Evolutionary conservation across 2,329 filamentous ascomycete species (phyloP).

Genomic region (Cercospora sp.): DNA sequence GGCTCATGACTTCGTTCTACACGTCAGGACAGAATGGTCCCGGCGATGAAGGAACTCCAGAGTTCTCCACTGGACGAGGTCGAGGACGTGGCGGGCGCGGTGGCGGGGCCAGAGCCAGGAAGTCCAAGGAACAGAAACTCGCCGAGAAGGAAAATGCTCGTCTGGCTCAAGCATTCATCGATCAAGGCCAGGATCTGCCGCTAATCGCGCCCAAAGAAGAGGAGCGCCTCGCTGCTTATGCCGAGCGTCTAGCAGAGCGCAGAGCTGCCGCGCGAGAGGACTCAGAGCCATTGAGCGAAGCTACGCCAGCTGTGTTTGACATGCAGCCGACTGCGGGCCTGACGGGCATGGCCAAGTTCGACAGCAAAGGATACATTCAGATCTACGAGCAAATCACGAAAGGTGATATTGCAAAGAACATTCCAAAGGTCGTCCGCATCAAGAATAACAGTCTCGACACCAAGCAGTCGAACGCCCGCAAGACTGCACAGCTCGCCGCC

Average conservation of each 20-base stretch:
- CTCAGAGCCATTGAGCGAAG: constrained; percentile 60
- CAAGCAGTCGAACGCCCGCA: constrained; percentile 93
- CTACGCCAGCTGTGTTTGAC: constrained; percentile 32
- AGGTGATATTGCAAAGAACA: constrained; percentile 80
- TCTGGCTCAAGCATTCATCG: constrained; percentile 79
- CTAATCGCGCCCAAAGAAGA: constrained; percentile 61
- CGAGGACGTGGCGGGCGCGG: constrained; percentile 47
- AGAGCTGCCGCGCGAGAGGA: constrained; percentile 39
- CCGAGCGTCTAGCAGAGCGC: constrained; percentile 18
- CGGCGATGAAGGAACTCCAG: constrained; percentile 35
- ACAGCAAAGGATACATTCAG: constrained; percentile 73
- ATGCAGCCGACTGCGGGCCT: constrained; percentile 36
- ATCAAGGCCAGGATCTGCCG: constrained; percentile 73
- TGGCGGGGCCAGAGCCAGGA: constrained; percentile 69
- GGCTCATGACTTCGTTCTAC: constrained; percentile 80
- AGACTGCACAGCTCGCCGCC: constrained; percentile 92
- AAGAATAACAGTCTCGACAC: constrained; percentile 82
- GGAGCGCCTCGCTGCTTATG: constrained; percentile 47
- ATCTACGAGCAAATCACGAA: constrained; percentile 98
- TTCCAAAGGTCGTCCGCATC: constrained; percentile 87
- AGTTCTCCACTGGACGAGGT: constrained; percentile 34
- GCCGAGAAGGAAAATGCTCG: constrained; percentile 75
- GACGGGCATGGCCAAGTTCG: constrained; percentile 39
- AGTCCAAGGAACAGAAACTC: constrained; percentile 75
- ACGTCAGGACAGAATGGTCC: constrained; percentile 33